These are phyloP conservation scores for Brassica carinata DNA, from an alignment of 345 rosid genomes.

Conservation along the genomic window DNA sequence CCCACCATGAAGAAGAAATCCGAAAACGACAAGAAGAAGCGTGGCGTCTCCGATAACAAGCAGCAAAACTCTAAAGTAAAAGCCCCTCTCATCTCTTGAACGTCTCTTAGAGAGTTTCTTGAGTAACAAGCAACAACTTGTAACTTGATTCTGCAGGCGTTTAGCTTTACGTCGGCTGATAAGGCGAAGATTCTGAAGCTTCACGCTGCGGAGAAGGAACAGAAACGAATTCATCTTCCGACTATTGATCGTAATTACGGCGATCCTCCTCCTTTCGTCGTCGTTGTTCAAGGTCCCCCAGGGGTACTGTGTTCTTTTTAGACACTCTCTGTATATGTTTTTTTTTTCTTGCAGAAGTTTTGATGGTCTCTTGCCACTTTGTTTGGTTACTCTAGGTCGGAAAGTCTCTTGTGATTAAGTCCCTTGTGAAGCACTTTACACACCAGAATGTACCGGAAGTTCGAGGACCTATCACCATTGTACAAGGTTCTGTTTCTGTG, in stretches of 20 bases:
- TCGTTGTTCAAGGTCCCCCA: conserved; percentile 89
- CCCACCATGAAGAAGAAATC: conserved; percentile 61
- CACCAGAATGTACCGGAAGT: conserved; percentile 81
- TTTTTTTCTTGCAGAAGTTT: background rate
- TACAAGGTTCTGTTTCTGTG: conserved; percentile 48
- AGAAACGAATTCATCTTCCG: conserved; percentile 69
- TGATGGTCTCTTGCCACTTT: background rate
- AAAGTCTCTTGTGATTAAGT: conserved; percentile 75
- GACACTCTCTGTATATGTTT: background rate
- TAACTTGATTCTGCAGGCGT: conserved; percentile 44
- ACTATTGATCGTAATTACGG: conserved; percentile 69
- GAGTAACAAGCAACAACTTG: background rate
- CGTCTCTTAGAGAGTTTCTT: background rate
- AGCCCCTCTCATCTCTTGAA: background rate
- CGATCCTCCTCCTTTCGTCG: conserved; percentile 71
- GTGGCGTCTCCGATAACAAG: conserved; percentile 42
- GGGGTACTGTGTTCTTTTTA: conserved; percentile 16
- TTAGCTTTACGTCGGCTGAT: conserved; percentile 55
- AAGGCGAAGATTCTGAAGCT: conserved; percentile 70
- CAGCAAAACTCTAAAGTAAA: conserved; percentile 69
- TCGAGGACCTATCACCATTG: conserved; percentile 74
- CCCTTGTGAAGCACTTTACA: conserved; percentile 72
- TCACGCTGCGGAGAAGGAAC: conserved; percentile 75
- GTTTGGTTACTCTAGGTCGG: conserved; percentile 47
- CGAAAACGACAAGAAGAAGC: conserved; percentile 51